Evolutionary conservation across 2,329 filamentous ascomycete genomes (phyloP), one percentile per base, ranked within the genome.

Genomic region (Epichloe sp.): DNA sequence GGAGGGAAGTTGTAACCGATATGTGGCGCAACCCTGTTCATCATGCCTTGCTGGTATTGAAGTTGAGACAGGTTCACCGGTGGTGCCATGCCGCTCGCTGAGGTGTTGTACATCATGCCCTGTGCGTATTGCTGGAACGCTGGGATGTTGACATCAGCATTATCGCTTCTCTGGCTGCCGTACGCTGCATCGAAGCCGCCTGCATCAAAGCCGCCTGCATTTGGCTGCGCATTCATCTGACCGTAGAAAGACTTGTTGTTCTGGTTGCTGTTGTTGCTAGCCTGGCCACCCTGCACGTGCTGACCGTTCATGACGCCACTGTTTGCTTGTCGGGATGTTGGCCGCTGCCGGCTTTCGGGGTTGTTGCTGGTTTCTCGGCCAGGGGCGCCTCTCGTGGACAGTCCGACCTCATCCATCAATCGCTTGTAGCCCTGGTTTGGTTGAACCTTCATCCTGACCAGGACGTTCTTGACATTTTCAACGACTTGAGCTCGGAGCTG

Each of bases 361-460:
- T 68, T 66, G 52, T 70, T 68, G 56, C 67, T 68, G 53, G 70
- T 67, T 51, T 71, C 73, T 42, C 73, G 71, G 49, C 63, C 67
- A 38, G 68, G 65, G 21, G 69, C 69, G 37, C 68, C 78, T 43
- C 82, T 72, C 31, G 81, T 85, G 5, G 91, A 94, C 38, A 98
- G 72, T 54, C 91, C 90, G 59, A 98, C 93, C 65, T 98, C 93
- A 62, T 98, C 93, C 93, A 98, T 98, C 54, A 98, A 72, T 49
- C 93, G 85, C 76, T 97, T 98, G 73, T 98, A 98, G 49, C 93
- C 93, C 70, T 97, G 93, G 55, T 84, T 86, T 15, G 93, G 88
- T 62, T 95, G 88, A 5, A 89, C 91, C 72, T 96, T 96, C 68
- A 97, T 84, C 61, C 86, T 85, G 36, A 91, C 71, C 36, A 98